Base-by-base conservation (phyloP, 2,329 filamentous ascomycete genomes). In the Akanthomyces lecanii region DNA sequence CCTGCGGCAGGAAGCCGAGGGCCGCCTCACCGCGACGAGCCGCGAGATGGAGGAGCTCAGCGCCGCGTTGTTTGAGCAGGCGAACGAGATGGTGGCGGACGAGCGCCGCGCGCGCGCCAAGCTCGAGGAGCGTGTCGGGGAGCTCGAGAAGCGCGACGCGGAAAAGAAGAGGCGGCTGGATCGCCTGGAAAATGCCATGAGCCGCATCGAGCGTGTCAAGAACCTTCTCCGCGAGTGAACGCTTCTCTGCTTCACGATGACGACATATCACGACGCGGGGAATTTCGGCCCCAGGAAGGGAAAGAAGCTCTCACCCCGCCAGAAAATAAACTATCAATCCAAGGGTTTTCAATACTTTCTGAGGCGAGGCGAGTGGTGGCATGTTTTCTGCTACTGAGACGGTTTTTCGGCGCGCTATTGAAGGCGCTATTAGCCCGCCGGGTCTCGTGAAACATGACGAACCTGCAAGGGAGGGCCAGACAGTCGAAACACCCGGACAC, bases 21-120 rank as follows among this genome's bases (percentile, higher is more conserved):
- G 83, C 56, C 83, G 85, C 65, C 78, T 91, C 23, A 81, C 81
- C 66, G 83, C 86, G 56, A 89, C 90, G 57, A 87, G 85, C 70
- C 81, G 79, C 14, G 91, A 95, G 77, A 83, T 94, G 23, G 91
- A 94, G 75, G 91, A 95, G 76, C 78, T 95, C 66, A 90, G 85
- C 70, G 88, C 85, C 23, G 84, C 83, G 57, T 77, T 95, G 61
- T 95, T 95, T 73, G 87, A 90, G 76, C 88, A 93, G 77, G 91
- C 91, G 58, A 95, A 95, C 73, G 87, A 92, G 76, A 95, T 95
- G 91, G 91, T 95, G 23, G 90, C 91, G 2, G 80, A 83, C 21
- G 91, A 95, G 79, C 79, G 91, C 50, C 82, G 85, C 63, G 89
- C 88, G 40, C 79, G 89, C 64, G 89, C 89, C 6, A 84, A 82